phyloP scores from a whole-genome alignment of 805 yeast genomes.

The Saccharomycopsis olivae region DNA sequence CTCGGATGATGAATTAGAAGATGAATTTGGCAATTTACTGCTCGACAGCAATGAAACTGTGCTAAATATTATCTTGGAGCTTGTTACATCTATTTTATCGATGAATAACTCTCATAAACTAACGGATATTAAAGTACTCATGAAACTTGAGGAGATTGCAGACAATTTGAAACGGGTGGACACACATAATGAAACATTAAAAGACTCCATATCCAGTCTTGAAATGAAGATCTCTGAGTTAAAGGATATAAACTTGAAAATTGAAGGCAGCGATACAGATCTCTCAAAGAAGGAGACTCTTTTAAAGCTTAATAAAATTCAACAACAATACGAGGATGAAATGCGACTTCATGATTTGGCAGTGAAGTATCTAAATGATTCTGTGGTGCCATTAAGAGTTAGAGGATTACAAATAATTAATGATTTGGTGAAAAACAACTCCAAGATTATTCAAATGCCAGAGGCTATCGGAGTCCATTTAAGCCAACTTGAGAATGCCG shows the following conservation, averaged over 20 bases:
- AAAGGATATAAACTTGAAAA: slow-evolving; percentile 2
- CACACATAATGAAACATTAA: background rate
- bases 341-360: slow-evolving; percentile 44
- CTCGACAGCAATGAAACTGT: slow-evolving; percentile 23
- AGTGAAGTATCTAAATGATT: slow-evolving; percentile 57
- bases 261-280: background rate
- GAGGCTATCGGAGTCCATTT: slow-evolving; percentile 54
- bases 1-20: slow-evolving; percentile 30
- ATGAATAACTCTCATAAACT: slow-evolving; percentile 20
- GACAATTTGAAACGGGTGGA: slow-evolving; percentile 15
- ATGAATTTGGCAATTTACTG: slow-evolving; percentile 12
- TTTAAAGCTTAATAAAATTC: slow-evolving; percentile 9
- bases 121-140: slow-evolving; percentile 5
- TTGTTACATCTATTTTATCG: slow-evolving; percentile 29
- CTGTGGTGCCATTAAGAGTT: slow-evolving; percentile 74
- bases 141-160: slow-evolving; percentile 25
- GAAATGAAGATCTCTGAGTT: background rate
- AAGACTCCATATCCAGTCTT: background rate
- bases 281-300: slow-evolving; percentile 7
- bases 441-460: slow-evolving; percentile 40
- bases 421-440: slow-evolving; percentile 34
- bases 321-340: slow-evolving; percentile 26
- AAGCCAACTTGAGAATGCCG: slow-evolving; percentile 59
- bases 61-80: slow-evolving; percentile 27
- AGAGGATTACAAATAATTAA: slow-evolving; percentile 67